Base-by-base conservation (phyloP, 371 early-diverging fungal species). In the Umbelopsis sp. region DNA sequence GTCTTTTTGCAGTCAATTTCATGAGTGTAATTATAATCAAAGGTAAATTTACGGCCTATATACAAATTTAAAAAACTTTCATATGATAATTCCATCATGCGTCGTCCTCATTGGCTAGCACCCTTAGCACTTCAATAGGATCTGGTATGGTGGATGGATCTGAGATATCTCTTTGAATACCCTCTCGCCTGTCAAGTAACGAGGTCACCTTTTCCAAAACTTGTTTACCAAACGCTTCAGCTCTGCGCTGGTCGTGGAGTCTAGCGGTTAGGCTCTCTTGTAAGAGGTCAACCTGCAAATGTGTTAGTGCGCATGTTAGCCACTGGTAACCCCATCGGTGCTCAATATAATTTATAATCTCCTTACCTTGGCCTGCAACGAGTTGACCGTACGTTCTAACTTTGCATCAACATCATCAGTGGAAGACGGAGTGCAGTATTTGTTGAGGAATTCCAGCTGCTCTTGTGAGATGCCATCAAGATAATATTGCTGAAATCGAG, bases 391-490 rank as follows among this genome's bases (percentile, higher is more conserved):
- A 12, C 57, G 29, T 29, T 16, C 29, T 4, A 57, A 25, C 14
- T 57, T 29, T 25, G 57, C 29, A 18, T 57, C 57, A 57, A 57
- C 29, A 35, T 57, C 57, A 35, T 57, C 57, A 3, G 35, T 57
- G 18, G 57, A 57, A 37, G 57, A 57, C 29, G 37, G 57, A 1
- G 57, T 57, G 18, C 57, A 57, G 18, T 57, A 57, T n/a, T 57
- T 57, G 57, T 57, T 57, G 35, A 57, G 57, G 37, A 57, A 57
- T 57, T 57, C 16, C 18, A 35, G 57, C 35, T 57, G 57, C 4
- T 57, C 57, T 35, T 29, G 10, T 7, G 57, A 57, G 12, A 57
- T 57, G n/a, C 57, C 57, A 25, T 57, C 57, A 18, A 57, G 29
- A 35, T 57, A 57, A 29, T 57, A 57, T 35, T 57, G 57, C 37